Base-by-base conservation (phyloP, 768 basidiomycete genomes). In the Krasilnikovozyma curviuscula region DNA sequence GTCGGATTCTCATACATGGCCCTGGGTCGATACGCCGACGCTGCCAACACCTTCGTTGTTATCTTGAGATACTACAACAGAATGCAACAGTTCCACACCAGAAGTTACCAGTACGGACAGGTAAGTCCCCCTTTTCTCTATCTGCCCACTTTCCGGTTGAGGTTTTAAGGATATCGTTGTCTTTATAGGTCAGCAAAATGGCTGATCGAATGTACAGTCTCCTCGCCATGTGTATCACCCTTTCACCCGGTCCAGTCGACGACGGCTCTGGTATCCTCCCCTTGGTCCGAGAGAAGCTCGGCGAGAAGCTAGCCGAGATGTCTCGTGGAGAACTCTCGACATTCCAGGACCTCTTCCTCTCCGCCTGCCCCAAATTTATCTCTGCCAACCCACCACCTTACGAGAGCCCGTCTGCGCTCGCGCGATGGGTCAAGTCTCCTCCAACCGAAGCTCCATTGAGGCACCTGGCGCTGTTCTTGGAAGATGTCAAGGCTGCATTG, bases 171-270 rank as follows among this genome's bases (percentile, higher is more conserved):
- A 9, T 24, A 32, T 33, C 34, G 21, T 27, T 30, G 35, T 38
- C 38, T 16, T 3, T 5, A 31, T 57, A 85, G 83, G 93, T 98
- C 66, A 86, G 80, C 69, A 95, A 95, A 71, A 89, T 83, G 16
- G 89, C 85, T 3, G 93, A 98, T 61, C 71, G 93, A 39, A 98
- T 97, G 89, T 91, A 95, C 59, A 88, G 88, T 5, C 66, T 98
- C 28, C 83, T 95, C 54, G 84, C 88, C 7, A 77, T 98, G 51
- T 91, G 86, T 68, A 81, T 85, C 56, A 81, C 83, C 1, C 73
- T 97, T 8, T 86, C 88, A 3, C 89, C 93, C 2, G 88, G 80
- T 48, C 73, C 88, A 49, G 68, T 91, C 53, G 91, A 97, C 59
- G 89, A 93, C 62, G 86, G 37, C 7, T 41, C 32, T 27, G 49